phyloP scores from a whole-genome alignment of 371 early-diverging fungal species.

The Mucor sp. region DNA sequence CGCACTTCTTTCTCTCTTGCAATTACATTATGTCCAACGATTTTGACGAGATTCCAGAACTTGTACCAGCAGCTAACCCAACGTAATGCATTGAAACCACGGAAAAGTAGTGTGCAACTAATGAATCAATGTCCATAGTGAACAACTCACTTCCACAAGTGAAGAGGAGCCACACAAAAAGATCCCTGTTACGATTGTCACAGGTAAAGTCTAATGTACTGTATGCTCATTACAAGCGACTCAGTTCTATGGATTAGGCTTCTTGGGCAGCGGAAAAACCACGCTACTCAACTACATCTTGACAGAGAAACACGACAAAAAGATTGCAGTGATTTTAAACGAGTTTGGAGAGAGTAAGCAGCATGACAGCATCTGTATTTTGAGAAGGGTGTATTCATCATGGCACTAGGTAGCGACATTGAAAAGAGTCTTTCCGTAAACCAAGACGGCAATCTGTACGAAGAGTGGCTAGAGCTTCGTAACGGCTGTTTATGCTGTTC shows the following conservation, averaged over 20 bases:
- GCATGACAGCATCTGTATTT: neutral
- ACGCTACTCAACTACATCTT: constrained; percentile 90
- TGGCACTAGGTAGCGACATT: constrained; percentile 77
- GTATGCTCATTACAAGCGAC: neutral
- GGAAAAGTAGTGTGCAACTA: neutral
- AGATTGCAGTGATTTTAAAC: constrained; percentile 94
- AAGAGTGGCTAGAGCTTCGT: constrained; percentile 96
- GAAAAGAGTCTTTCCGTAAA: constrained; percentile 89
- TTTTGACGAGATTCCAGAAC: constrained; percentile 61
- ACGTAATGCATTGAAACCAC: constrained; percentile 1
- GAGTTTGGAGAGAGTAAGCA: constrained; percentile 77
- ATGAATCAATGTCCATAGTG: neutral
- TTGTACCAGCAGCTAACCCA: constrained; percentile 35
- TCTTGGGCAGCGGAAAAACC: constrained; percentile 94
- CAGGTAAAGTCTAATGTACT: constrained; percentile 34
- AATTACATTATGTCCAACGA: constrained; percentile 23
- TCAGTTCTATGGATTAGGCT: constrained; percentile 46
- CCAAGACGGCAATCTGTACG: constrained; percentile 79
- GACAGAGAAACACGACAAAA: constrained; percentile 88
- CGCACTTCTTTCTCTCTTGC: neutral
- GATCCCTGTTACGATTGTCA: constrained; percentile 79
- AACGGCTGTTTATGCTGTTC: constrained; percentile 98
- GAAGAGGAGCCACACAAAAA: constrained; percentile 28
- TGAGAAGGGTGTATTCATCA: neutral
- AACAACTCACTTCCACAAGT: neutral